Conservation (phyloP, 2,329 filamentous ascomycete genomes). For the Beauveria medogensis region DNA sequence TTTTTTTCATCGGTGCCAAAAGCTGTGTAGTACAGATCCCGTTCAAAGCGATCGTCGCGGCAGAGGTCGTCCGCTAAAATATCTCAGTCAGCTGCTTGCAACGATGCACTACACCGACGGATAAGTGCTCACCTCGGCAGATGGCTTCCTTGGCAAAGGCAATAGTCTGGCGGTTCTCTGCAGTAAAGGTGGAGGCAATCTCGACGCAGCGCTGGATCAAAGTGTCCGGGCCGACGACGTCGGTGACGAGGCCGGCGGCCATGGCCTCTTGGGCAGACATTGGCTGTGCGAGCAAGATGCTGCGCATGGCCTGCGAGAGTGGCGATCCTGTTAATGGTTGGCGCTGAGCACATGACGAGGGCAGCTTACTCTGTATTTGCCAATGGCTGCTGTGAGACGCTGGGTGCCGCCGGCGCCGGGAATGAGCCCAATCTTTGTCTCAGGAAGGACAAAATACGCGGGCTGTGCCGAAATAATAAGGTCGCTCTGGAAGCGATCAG, state of each 20-base stretch:
- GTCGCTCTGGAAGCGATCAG: constrained; percentile 16
- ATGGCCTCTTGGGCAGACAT: constrained; percentile 4
- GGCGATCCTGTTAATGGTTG: background rate
- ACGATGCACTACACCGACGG: background rate
- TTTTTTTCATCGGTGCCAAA: constrained; percentile 7
- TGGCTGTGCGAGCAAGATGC: constrained; percentile 6
- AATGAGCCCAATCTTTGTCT: constrained; percentile 21
- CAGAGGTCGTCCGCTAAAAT: constrained; percentile 5
- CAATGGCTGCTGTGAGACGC: constrained; percentile 17
- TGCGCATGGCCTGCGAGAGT: constrained; percentile 1
- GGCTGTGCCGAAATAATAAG: constrained; percentile 17
- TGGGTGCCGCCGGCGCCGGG: constrained; percentile 21
- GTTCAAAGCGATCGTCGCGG: constrained; percentile 8
- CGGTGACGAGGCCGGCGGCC: background rate
- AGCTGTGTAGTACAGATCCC: constrained; percentile 3
- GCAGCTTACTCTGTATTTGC: constrained; percentile 18
- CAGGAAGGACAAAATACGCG: constrained; percentile 19
- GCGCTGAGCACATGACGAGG: background rate
- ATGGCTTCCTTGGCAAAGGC: constrained; percentile 8
- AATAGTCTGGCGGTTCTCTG: background rate
- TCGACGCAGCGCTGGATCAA: background rate
- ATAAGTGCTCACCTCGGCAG: constrained; percentile 2
- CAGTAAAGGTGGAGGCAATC: background rate
- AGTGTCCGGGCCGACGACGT: background rate
- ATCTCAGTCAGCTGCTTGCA: background rate